Evolutionary conservation across 1,284 basidiomycete species (phyloP).

Genomic region (Ceratobasidium theobromae): DNA sequence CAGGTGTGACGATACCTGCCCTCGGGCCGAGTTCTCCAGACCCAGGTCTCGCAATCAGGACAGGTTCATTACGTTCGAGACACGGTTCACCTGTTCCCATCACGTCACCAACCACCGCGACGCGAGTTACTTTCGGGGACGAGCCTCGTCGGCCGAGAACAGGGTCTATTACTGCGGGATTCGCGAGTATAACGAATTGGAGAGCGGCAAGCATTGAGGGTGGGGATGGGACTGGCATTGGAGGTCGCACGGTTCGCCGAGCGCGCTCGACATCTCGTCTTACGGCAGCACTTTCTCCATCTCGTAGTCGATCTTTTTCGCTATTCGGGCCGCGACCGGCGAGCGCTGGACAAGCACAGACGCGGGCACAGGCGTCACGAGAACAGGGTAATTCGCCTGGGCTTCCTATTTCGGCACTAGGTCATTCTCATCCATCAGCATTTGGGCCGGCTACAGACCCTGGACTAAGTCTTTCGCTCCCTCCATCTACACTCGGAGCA

Average conservation of each 20-base stretch:
- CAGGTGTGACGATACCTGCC: neutral
- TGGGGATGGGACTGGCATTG: neutral
- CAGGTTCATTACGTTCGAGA: constrained; percentile 1
- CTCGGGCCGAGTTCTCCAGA: no score
- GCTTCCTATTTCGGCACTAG: neutral
- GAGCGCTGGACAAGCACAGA: constrained; percentile 27
- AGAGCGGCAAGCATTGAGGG: neutral
- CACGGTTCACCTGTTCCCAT: constrained; percentile 7
- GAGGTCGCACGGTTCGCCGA: constrained; percentile 1
- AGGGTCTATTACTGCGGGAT: neutral
- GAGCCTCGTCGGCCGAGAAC: constrained; percentile 2
- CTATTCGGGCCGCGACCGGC: constrained; percentile 24
- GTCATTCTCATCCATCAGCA: constrained; percentile 8
- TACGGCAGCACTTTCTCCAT: neutral
- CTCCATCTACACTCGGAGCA: constrained; percentile 4
- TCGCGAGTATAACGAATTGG: neutral
- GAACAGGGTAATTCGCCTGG: neutral
- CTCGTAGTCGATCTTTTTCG: constrained; percentile 21
- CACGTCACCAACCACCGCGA: constrained; percentile 3
- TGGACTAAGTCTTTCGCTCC: constrained; percentile 1
- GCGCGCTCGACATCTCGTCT: constrained; percentile 23
- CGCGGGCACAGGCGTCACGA: neutral
- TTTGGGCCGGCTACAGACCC: constrained; percentile 23
- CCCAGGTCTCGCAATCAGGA: no score
- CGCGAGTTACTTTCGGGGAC: constrained; percentile 27